These are phyloP conservation scores for Brassica rapa DNA, from an alignment of 345 rosid genomes.

Conservation along the genomic window DNA sequence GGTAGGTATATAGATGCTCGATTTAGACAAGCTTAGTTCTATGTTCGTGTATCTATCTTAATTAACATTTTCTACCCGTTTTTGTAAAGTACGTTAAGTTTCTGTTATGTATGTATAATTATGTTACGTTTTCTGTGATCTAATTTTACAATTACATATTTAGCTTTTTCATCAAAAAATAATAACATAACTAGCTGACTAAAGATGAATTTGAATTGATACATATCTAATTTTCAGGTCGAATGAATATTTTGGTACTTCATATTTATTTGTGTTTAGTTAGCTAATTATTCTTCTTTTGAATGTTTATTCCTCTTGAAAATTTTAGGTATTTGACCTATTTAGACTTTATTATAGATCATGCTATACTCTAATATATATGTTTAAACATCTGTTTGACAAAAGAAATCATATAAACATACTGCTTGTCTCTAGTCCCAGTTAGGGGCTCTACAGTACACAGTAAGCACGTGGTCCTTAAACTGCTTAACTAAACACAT, in stretches of 20 bases:
- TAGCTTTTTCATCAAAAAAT: neutral
- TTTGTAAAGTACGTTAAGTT: no score
- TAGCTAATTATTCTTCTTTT: neutral
- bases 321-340: neutral
- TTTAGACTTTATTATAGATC: no score
- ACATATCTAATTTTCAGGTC: neutral
- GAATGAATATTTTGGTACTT: neutral
- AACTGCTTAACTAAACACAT: no score
- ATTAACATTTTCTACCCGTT: no score
- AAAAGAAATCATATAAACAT: neutral
- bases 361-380: neutral
- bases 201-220: neutral
- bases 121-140: neutral
- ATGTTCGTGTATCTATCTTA: no score
- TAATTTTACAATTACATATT: neutral
- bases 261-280: neutral
- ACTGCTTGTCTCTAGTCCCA: neutral
- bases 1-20: conserved; percentile 39
- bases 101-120: no score
- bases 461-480: no score
- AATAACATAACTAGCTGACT: neutral
- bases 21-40: neutral
- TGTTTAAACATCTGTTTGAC: no score
- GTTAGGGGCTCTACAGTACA: no score
- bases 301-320: neutral